Conservation (phyloP, 192 early-diverging fungal species). For the Coemansia biformis region DNA sequence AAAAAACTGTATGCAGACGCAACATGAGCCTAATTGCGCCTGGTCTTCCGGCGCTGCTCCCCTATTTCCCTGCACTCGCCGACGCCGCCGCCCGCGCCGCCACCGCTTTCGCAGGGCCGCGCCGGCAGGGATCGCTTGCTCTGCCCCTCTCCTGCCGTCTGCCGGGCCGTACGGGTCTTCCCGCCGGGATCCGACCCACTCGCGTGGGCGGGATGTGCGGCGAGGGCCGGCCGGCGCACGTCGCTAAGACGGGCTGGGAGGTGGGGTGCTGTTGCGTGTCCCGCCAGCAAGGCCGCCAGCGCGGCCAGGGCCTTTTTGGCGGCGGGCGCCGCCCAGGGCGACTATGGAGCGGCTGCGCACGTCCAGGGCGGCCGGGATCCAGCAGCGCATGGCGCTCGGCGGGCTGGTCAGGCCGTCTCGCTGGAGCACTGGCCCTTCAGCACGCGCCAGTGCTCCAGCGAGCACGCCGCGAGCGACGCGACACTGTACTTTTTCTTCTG, state of each 20-base stretch:
- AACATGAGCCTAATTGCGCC: slow-evolving; percentile 20
- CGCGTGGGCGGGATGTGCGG: background rate
- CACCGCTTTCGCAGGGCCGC: too few species aligned
- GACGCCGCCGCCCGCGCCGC: too few species aligned
- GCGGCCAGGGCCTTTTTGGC: too few species aligned
- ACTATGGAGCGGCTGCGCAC: slow-evolving; percentile 3
- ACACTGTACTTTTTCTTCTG: slow-evolving; percentile 56
- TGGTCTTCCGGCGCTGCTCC: slow-evolving; percentile 23
- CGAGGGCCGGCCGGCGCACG: background rate
- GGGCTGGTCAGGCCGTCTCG: too few species aligned
- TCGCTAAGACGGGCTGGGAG: too few species aligned
- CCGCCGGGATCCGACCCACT: background rate
- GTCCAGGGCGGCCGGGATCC: too few species aligned
- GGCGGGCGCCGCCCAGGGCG: background rate
- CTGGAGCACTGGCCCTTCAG: slow-evolving; percentile 12
- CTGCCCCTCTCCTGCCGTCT: too few species aligned
- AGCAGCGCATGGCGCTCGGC: too few species aligned
- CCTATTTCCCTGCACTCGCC: slow-evolving; percentile 20
- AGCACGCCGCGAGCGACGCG: slow-evolving; percentile 54
- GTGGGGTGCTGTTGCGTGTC: too few species aligned
- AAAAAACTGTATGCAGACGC: slow-evolving; percentile 25
- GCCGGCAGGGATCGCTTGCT: too few species aligned
- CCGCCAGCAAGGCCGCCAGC: too few species aligned
- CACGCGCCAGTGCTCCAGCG: slow-evolving; percentile 54
- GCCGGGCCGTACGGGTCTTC: too few species aligned